These are phyloP conservation scores for Candida sanyaensis DNA, from an alignment of 1,139 yeast genomes.

Conservation along the genomic window DNA sequence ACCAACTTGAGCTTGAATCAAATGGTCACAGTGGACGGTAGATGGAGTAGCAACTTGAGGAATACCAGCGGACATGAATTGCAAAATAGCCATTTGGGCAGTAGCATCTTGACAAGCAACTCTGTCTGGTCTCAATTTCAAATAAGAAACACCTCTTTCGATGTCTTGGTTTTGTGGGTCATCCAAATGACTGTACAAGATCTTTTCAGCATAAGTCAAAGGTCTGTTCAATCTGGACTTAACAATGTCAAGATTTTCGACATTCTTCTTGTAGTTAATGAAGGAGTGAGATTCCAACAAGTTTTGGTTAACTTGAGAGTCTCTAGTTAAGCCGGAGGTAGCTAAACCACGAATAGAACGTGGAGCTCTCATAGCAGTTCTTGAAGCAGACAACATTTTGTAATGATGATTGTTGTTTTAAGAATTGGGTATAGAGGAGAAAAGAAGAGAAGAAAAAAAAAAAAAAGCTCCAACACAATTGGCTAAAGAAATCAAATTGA, in stretches of 20 bases:
- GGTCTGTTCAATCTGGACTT: conserved; percentile 89
- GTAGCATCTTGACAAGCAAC: conserved; percentile 99
- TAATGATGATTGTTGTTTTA: not conserved
- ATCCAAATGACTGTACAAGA: conserved; percentile 94
- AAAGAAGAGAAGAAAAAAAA: conserved; percentile 1
- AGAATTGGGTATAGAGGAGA: not conserved
- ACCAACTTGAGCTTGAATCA: conserved; percentile 94
- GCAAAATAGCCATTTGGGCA: conserved; percentile 96
- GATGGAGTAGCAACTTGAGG: conserved; percentile 85
- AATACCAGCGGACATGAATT: conserved; percentile 96
- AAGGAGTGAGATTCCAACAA: conserved; percentile 85
- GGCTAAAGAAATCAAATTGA: not conserved
- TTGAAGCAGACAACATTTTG: conserved; percentile 44
- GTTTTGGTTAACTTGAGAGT: conserved; percentile 91
- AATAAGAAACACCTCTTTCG: conserved; percentile 93
- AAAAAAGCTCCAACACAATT: conserved; percentile 6
- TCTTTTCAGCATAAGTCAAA: conserved; percentile 95
- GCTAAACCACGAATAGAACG: conserved; percentile 70
- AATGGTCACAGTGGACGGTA: conserved; percentile 95
- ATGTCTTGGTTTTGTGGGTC: conserved; percentile 95
- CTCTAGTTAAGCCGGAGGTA: conserved; percentile 75
- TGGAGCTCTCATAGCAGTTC: conserved; percentile 33
- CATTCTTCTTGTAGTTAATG: conserved; percentile 73
- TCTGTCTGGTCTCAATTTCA: conserved; percentile 98
- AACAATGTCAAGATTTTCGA: conserved; percentile 86